Evolutionary conservation across 1,139 yeast species (phyloP).

Genomic region (Suhomyces wounanorum): DNA sequence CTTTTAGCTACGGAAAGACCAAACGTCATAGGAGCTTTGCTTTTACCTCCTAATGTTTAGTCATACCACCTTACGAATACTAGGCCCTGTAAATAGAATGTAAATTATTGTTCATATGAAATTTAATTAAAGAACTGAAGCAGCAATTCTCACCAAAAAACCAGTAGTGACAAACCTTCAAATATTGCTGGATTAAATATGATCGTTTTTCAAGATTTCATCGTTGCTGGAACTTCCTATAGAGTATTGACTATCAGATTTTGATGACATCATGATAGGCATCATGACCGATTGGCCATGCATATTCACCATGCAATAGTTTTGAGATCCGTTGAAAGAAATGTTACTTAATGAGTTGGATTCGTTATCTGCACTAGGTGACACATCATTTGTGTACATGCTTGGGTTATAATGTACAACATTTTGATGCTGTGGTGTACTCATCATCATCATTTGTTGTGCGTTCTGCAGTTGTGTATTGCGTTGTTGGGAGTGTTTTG

Average conservation of each 20-base stretch:
- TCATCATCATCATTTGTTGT: conserved; percentile 39
- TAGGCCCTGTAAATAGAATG: conserved; percentile 4
- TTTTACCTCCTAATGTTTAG: conserved; percentile 69
- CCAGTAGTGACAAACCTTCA: neutral
- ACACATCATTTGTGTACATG: conserved; percentile 12
- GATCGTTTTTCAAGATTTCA: conserved; percentile 10
- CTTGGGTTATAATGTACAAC: conserved; percentile 18
- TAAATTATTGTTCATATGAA: conserved; percentile 6
- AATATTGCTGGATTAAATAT: neutral
- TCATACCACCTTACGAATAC: neutral
- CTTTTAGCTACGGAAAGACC: conserved; percentile 81
- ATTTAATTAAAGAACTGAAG: conserved; percentile 7
- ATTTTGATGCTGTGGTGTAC: conserved; percentile 44
- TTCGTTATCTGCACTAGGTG: conserved; percentile 12
- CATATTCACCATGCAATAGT: conserved; percentile 15
- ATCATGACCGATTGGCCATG: conserved; percentile 18
- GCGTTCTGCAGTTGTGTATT: conserved; percentile 17
- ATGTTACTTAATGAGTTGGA: conserved; percentile 6
- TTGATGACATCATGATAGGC: conserved; percentile 15
- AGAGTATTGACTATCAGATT: conserved; percentile 6
- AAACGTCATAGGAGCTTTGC: conserved; percentile 63
- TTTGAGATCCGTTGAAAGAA: conserved; percentile 10
- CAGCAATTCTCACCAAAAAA: neutral
- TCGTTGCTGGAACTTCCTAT: conserved; percentile 7
- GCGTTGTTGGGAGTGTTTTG: conserved; percentile 19